Base-by-base conservation (phyloP, 371 early-diverging fungal genomes). In the Mucor indicus region DNA sequence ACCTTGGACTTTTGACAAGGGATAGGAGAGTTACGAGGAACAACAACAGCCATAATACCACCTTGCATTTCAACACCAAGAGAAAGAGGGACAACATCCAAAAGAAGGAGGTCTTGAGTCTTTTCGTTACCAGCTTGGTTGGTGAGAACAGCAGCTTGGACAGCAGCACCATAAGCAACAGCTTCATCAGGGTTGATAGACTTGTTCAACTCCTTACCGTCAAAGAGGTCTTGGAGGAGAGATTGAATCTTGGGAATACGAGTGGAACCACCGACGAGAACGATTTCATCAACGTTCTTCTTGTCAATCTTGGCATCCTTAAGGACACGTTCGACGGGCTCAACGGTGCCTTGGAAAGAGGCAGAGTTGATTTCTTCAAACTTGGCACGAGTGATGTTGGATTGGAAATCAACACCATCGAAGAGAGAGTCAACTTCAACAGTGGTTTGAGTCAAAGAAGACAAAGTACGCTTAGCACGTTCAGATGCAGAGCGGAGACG, bases 201-300 rank as follows among this genome's bases (percentile, higher is more conserved):
- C 81, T 90, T 86, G 82, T 78, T 81, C 54, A 84, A 74, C 44
- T 85, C 80, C 76, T 89, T 90, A 50, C 89, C 91, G 62, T 90
- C 84, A 67, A 96, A 96, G 77, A 85, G 85, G 74, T 98, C 98
- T 20, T 89, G 85, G 56, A 99, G 87, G 55, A 98, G 85, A 79
- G 95, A 87, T 77, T 95, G 96, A 68, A 99, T 92, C 89, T 95
- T 98, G 82, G 99, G 99, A 74, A 99, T 99, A 88, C 99, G 97
- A 56, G 98, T 98, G 62, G 98, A 97, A 62, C 99, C 99, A 76
- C 99, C 99, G 59, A 99, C 99, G 31, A 99, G 80, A 57, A 99
- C 95, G 63, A 99, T 94, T 64, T 97, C 96, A 64, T 96, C 75
- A 60, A 99, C 91, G 48, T 79, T 61, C 62, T 77, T 62, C 86